Evolutionary conservation across 257 asterid species (phyloP).

Genomic region (Salvia splendens): DNA sequence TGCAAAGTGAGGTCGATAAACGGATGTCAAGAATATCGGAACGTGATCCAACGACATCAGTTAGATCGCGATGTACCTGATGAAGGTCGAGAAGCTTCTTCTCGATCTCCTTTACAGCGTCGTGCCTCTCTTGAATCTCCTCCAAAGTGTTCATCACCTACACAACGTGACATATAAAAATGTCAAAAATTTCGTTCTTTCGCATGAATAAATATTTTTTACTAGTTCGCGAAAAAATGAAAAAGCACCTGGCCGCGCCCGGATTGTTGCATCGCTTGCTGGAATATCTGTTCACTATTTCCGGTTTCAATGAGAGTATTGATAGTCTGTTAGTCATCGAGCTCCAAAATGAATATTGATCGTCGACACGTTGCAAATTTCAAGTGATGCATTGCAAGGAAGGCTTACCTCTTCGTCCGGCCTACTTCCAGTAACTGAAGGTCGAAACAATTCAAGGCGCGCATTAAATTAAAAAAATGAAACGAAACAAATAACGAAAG

Average conservation of each 20-base stretch:
- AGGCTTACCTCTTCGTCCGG: conserved; percentile 82
- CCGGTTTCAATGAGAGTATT: conserved; percentile 82
- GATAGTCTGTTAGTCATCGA: conserved; percentile 59
- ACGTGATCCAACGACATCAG: neutral
- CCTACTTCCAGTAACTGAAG: conserved; percentile 75
- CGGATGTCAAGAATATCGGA: neutral
- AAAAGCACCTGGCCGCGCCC: conserved; percentile 73
- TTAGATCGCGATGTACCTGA: conserved; percentile 47
- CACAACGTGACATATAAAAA: neutral
- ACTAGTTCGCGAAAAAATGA: too few relatives aligned
- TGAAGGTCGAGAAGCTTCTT: conserved; percentile 80
- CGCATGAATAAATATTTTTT: too few relatives aligned
- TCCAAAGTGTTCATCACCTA: conserved; percentile 71
- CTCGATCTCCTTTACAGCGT: conserved; percentile 83
- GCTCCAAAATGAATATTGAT: conserved; percentile 26
- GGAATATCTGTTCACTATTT: conserved; percentile 85
- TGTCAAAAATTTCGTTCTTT: too few relatives aligned
- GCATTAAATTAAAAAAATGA: neutral
- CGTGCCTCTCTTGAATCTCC: conserved; percentile 94
- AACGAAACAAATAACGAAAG: too few relatives aligned
- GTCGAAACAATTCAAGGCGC: conserved; percentile 19
- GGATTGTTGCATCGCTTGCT: conserved; percentile 74
- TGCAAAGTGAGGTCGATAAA: conserved; percentile 23
- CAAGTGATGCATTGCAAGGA: conserved; percentile 5
- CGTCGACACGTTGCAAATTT: neutral